Evolutionary conservation across 2,329 filamentous ascomycete genomes (phyloP).

Genomic region (Thielaviopsis ethacetica): DNA sequence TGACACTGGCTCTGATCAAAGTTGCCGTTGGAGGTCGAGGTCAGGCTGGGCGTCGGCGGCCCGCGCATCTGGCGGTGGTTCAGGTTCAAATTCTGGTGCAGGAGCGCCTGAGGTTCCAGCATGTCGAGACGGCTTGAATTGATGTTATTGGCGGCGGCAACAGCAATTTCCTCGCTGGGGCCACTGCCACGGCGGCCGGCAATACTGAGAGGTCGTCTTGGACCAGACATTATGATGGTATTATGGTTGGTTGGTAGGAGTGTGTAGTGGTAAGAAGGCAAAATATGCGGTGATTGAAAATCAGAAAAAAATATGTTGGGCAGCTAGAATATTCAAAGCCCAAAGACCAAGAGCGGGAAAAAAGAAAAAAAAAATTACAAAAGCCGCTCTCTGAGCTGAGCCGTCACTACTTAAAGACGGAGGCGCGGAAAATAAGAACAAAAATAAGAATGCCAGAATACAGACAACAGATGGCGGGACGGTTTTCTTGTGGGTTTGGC

Average conservation of each 20-base stretch:
- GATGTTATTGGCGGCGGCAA: conserved; percentile 29
- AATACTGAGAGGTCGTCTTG: conserved; percentile 38
- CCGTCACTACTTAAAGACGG: neutral
- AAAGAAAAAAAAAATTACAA: neutral
- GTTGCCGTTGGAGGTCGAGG: conserved; percentile 40
- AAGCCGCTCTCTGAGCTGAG: neutral
- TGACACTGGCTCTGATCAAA: conserved; percentile 31
- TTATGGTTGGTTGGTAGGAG: neutral
- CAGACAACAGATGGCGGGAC: too few relatives aligned
- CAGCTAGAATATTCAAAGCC: neutral
- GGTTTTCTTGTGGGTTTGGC: too few relatives aligned
- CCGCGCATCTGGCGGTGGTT: conserved; percentile 35
- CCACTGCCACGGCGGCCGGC: conserved; percentile 44
- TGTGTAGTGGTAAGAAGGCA: neutral
- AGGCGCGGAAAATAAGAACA: too few relatives aligned
- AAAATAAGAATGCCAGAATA: too few relatives aligned
- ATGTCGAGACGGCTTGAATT: neutral
- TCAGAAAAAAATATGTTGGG: neutral
- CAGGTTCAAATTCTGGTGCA: conserved; percentile 37
- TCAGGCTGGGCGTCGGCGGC: conserved; percentile 51
- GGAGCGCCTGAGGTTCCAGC: conserved; percentile 14
- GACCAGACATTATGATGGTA: conserved; percentile 23
- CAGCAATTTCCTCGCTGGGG: conserved; percentile 39
- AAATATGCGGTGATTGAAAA: neutral
- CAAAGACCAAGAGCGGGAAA: neutral